Base-by-base conservation (phyloP, 2,329 filamentous ascomycete species). In the Aspergillus awamori region DNA sequence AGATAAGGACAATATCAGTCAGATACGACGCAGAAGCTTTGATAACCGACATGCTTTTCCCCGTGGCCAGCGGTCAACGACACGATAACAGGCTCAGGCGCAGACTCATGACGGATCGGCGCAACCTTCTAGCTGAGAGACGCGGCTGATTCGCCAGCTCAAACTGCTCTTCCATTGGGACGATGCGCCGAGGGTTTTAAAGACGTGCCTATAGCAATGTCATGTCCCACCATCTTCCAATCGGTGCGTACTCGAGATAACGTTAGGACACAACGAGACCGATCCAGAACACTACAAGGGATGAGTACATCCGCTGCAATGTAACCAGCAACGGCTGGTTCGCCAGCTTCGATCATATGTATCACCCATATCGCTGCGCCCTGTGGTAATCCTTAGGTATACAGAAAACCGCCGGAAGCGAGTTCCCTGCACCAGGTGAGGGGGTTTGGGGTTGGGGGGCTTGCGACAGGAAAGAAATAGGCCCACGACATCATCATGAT, bases 1-100 rank as follows among this genome's bases (percentile, higher is more conserved):
- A 53, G 47, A 51, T 53, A 57, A 56, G 60, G 55, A 13, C 30
- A 22, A 24, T 39, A 26, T n/a, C 36, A 28, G 48, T n/a, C 28
- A 53, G n/a, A 39, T n/a, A 24, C 20, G 11, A 36, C 33, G 33
- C 33, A 36, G 33, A 36, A 15, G 33, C 41, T 24, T 20, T 22
- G 41, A 45, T 45, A 45, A 45, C 41, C 41, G 41, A 22, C 11
- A 15, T 36, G 33, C 33, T 36, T 13, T 45, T 15, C 10, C 24
- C 41, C 11, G 20, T 45, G 41, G 41, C 20, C 41, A 22, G 41
- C 41, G 20, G 41, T 45, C 41, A 45, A 24, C 30, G 24, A 47
- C 48, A 45, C 28, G 8, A n/a, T 51, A 30, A 51, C 47, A 26
- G 47, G 26, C 47, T 51, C 47, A 51, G n/a, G 26, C 47, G 28